phyloP scores from a whole-genome alignment of 2,329 filamentous ascomycete genomes.

The Scytalidium lignicola region DNA sequence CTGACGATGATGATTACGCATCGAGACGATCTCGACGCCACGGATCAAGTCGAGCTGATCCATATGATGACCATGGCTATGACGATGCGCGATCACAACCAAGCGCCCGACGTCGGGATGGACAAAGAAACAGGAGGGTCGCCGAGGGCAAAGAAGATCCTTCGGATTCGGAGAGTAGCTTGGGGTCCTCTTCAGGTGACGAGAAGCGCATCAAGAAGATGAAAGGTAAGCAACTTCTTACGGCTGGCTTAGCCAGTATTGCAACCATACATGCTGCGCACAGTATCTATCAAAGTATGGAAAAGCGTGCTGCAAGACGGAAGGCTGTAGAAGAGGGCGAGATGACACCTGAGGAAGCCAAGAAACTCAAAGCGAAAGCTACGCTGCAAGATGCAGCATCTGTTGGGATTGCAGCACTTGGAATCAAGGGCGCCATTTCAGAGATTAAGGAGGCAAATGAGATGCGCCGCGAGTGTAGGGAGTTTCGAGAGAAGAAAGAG shows the following conservation, averaged over 20 bases:
- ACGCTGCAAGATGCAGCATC: slow-evolving; percentile 61
- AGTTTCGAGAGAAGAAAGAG: slow-evolving; percentile 46
- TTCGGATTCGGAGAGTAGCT: slow-evolving; percentile 40
- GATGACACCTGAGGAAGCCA: slow-evolving; percentile 56
- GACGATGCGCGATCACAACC: slow-evolving; percentile 21
- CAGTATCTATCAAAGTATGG: slow-evolving; percentile 57
- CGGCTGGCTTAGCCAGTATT: slow-evolving; percentile 60
- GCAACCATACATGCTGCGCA: slow-evolving; percentile 67
- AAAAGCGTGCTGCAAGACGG: slow-evolving; percentile 56
- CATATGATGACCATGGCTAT: slow-evolving; percentile 2
- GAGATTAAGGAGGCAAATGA: slow-evolving; percentile 66
- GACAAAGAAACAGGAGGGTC: slow-evolving; percentile 20
- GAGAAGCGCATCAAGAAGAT: slow-evolving; percentile 58
- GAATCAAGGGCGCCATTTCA: slow-evolving; percentile 58
- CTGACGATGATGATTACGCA: slow-evolving; percentile 19
- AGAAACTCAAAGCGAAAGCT: slow-evolving; percentile 57
- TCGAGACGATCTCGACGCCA: slow-evolving; percentile 9
- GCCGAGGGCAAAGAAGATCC: slow-evolving; percentile 22
- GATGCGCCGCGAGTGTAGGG: slow-evolving; percentile 49
- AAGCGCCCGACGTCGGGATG: slow-evolving; percentile 16
- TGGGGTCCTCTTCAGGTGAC: slow-evolving; percentile 56
- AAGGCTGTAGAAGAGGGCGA: slow-evolving; percentile 57
- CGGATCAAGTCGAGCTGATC: slow-evolving; percentile 8
- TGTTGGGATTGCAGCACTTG: slow-evolving; percentile 60
- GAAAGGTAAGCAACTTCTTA: slow-evolving; percentile 61